Evolutionary conservation across 192 early-diverging fungal species (phyloP), one percentile per base, ranked within the genome.

Genomic region (Phlyctochytrium arcticum): DNA sequence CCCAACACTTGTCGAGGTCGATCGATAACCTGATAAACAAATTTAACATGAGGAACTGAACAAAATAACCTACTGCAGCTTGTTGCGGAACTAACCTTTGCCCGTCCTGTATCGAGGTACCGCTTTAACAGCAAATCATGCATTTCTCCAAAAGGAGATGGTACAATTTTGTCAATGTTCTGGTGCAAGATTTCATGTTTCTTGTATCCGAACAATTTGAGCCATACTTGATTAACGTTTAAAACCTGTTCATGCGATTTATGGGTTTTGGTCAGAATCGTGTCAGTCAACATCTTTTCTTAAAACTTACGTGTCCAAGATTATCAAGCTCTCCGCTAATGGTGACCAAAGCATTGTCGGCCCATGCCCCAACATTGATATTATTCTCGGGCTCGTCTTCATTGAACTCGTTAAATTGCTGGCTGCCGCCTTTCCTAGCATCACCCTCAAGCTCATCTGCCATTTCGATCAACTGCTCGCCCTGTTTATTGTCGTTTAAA

Each of bases 71-170:
- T 44, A 47, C 44, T 19, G 0, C 17, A 8, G 2, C 23, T 17
- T 31, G 10, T 33, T 32, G 34, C 33, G 32, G 27, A 17, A 26
- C 36, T 51, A 42, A 75, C 76, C 71, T 76, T 80, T 26, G 74
- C 70, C 30, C 57, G 54, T 50, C 78, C 78, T 47, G 78, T 80
- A 24, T 80, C 73, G 3, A 80, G 62, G 62, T 80, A 80, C 26
- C 59, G 49, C 31, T 39, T n/a, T 8, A 80, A 46, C 33, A 71
- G 65, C 15, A 12, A 34, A 53, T 80, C 78, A 48, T 80, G 78
- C 2, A 65, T 27, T 48, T 80, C 78, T n/a, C 53, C n/a, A 53
- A 80, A 80, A 21, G 78, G 78, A 6, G 65, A 70, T 5, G 78
- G 78, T 35, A 80, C 30, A 37, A 80, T 75, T 3, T 34, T 68